Evolutionary conservation across 345 rosid genomes (phyloP).

Genomic region (Citrus australasica): DNA sequence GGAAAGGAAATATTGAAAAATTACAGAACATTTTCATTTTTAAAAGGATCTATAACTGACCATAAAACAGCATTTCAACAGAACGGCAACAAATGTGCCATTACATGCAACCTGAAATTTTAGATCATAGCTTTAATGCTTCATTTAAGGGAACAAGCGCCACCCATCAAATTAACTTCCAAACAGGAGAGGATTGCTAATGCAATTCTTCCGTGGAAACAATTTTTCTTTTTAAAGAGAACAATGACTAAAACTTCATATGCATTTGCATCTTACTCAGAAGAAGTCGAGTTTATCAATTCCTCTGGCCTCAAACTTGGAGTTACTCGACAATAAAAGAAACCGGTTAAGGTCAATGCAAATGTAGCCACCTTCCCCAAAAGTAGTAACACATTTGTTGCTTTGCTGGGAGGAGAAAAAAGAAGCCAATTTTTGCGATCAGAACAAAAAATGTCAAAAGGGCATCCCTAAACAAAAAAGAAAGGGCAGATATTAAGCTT

Average conservation of each 20-base stretch:
- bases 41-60: not conserved
- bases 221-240: no score
- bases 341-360: conserved; percentile 78
- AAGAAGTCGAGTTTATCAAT: conserved; percentile 35
- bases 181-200: not conserved
- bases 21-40: not conserved
- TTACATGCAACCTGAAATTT: not conserved
- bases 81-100: not conserved
- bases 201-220: not conserved
- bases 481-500: not conserved
- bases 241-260: not conserved
- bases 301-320: conserved; percentile 60
- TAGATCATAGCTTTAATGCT: not conserved
- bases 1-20: not conserved
- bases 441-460: not conserved
- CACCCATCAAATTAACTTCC: not conserved
- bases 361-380: conserved; percentile 81
- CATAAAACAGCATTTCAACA: not conserved
- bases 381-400: conserved; percentile 68
- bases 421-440: conserved; percentile 6
- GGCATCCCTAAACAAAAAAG: not conserved
- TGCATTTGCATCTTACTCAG: conserved; percentile 42
- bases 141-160: not conserved
- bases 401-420: conserved; percentile 56
- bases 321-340: conserved; percentile 78